Conservation (phyloP, 163 green algal species). For the Scenedesmus sp. region DNA sequence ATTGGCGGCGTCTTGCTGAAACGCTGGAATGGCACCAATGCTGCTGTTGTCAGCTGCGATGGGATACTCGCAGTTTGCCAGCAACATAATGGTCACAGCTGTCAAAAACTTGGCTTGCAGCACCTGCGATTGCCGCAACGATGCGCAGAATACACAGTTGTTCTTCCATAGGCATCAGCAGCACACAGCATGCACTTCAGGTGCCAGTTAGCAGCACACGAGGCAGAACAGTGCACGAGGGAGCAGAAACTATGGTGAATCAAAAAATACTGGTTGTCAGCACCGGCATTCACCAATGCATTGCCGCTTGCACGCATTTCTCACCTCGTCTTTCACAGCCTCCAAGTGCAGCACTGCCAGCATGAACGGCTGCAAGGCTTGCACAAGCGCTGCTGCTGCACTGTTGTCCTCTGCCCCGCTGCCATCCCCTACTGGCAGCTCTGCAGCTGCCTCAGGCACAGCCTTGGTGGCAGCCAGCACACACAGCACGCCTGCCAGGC, state of each 20-base stretch:
- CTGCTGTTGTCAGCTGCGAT: background rate
- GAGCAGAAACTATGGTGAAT: too few relatives aligned
- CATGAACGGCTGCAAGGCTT: conserved; percentile 2
- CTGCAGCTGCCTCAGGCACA: conserved; percentile 9
- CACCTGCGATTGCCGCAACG: background rate
- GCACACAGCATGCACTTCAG: background rate
- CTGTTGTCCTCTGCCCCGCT: background rate
- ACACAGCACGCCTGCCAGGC: background rate
- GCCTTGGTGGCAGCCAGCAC: background rate
- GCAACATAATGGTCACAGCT: background rate
- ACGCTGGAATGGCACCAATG: background rate
- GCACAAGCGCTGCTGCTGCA: background rate
- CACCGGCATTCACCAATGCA: background rate
- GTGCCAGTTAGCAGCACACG: background rate
- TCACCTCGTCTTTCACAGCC: background rate
- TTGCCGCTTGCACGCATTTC: background rate
- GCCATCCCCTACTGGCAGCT: background rate
- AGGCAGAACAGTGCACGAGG: too few relatives aligned
- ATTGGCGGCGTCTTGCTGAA: background rate
- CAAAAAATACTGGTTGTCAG: too few relatives aligned
- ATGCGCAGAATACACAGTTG: background rate
- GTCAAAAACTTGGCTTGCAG: conserved; percentile 1
- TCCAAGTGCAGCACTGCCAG: conserved; percentile 13
- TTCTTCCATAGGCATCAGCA: too few relatives aligned
- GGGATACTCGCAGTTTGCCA: conserved; percentile 12